Evolutionary conservation across 2,329 filamentous ascomycete genomes (phyloP).

Genomic region (Colletotrichum tropicicola): DNA sequence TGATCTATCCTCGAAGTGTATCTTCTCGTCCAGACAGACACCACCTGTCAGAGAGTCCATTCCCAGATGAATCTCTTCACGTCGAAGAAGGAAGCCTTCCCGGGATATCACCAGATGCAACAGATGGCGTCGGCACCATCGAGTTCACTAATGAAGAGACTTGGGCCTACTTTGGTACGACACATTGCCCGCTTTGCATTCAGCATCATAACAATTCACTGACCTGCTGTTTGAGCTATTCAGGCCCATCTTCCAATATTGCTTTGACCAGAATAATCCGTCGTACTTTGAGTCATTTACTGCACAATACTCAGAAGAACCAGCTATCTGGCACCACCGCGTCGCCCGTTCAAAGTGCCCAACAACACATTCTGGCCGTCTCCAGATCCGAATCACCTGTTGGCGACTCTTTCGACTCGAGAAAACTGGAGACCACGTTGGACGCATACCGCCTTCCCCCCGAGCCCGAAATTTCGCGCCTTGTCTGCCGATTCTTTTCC

Average conservation of each 20-base stretch:
- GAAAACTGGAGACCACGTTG: conserved; percentile 4
- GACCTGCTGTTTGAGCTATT: background rate
- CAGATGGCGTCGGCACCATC: conserved; percentile 35
- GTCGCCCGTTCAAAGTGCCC: background rate
- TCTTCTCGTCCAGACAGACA: background rate
- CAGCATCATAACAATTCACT: no score
- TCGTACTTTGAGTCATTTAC: conserved; percentile 25
- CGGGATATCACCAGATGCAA: conserved; percentile 30
- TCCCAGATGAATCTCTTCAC: background rate
- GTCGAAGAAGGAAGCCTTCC: conserved; percentile 29
- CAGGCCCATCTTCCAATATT: conserved; percentile 36
- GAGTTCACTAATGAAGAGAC: conserved; percentile 32
- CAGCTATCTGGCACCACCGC: background rate
- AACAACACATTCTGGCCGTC: conserved; percentile 4
- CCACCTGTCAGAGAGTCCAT: background rate
- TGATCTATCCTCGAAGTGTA: background rate
- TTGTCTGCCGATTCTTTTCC: conserved; percentile 37
- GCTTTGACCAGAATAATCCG: conserved; percentile 33
- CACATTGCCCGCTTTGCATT: background rate
- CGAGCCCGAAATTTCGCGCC: conserved; percentile 27
- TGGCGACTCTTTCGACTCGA: conserved; percentile 8
- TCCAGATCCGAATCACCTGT: conserved; percentile 17
- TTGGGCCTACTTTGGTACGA: conserved; percentile 33
- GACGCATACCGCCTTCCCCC: conserved; percentile 30
- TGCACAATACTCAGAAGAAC: background rate